Conservation (phyloP, 495 filamentous ascomycete species). For the Penicillium paradoxum region DNA sequence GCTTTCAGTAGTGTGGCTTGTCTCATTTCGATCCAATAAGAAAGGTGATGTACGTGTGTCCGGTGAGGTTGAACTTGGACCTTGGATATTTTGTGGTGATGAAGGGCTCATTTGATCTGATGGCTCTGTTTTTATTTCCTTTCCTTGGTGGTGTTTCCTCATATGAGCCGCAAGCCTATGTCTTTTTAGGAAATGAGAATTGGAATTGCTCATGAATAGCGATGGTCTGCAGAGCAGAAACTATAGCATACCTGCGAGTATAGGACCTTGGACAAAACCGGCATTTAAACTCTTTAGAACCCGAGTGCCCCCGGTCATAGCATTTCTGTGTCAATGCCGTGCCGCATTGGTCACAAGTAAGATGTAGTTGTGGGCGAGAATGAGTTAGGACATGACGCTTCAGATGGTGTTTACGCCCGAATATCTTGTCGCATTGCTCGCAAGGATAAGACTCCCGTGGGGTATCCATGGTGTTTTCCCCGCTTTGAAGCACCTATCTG, state of each 20-base stretch:
- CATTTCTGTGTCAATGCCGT: neutral
- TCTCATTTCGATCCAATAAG: neutral
- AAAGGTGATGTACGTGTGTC: neutral
- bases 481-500: neutral
- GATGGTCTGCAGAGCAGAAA: neutral
- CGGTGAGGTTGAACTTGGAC: neutral
- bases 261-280: neutral
- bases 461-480: neutral
- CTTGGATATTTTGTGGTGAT: neutral
- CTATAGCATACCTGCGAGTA: neutral
- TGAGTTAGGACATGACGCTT: constrained; percentile 1
- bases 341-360: neutral
- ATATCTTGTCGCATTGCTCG: constrained; percentile 4
- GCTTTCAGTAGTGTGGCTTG: neutral
- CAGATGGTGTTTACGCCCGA: constrained; percentile 1
- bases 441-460: neutral
- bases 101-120: neutral
- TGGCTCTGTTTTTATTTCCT: neutral
- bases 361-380: neutral
- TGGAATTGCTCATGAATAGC: neutral
- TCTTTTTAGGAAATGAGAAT: neutral
- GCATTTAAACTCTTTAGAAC: neutral
- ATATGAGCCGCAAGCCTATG: neutral
- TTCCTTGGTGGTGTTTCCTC: neutral
- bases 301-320: neutral